phyloP scores from a whole-genome alignment of 164 flowering plant species.

The Dillenia suffruticosa region DNA sequence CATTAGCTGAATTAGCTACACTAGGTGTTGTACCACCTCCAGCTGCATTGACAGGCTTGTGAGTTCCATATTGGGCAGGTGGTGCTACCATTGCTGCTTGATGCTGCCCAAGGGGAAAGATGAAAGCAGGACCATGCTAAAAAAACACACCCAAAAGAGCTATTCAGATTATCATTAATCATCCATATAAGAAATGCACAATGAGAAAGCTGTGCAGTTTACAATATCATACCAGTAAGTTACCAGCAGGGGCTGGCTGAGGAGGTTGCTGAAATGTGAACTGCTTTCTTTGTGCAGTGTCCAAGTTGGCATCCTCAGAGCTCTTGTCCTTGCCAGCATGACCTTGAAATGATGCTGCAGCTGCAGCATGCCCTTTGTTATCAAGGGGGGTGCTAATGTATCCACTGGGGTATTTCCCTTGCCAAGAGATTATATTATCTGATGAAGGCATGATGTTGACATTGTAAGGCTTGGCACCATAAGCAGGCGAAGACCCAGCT shows the following conservation, averaged over 20 bases:
- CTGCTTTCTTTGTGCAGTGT: slow-evolving; percentile 22
- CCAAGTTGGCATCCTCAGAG: too few relatives aligned
- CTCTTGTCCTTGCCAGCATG: too few relatives aligned
- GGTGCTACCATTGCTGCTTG: slow-evolving; percentile 5
- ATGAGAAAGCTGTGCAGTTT: not conserved
- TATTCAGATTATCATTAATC: slow-evolving; percentile 9
- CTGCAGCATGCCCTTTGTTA: slow-evolving; percentile 9
- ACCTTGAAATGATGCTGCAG: not conserved
- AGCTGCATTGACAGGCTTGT: slow-evolving; percentile 6
- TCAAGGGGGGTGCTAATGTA: slow-evolving; percentile 5
- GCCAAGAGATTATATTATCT: slow-evolving; percentile 12
- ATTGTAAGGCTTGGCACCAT: slow-evolving; percentile 18
- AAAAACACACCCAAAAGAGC: not conserved
- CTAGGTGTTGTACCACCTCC: not conserved
- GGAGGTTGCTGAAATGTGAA: slow-evolving; percentile 21
- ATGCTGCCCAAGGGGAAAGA: slow-evolving; percentile 10
- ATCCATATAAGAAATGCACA: slow-evolving; percentile 10
- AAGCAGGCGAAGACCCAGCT: slow-evolving; percentile 18
- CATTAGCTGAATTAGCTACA: too few relatives aligned
- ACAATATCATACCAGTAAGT: slow-evolving; percentile 26
- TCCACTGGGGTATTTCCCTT: slow-evolving; percentile 1
- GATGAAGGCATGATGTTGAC: slow-evolving; percentile 14
- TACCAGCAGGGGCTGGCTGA: slow-evolving; percentile 19
- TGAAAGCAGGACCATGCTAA: slow-evolving; percentile 4
- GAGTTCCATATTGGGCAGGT: not conserved